Evolutionary conservation across 2,329 filamentous ascomycete species (phyloP), one percentile per base, ranked within the genome.

Genomic region (Setomelanomma holmii): DNA sequence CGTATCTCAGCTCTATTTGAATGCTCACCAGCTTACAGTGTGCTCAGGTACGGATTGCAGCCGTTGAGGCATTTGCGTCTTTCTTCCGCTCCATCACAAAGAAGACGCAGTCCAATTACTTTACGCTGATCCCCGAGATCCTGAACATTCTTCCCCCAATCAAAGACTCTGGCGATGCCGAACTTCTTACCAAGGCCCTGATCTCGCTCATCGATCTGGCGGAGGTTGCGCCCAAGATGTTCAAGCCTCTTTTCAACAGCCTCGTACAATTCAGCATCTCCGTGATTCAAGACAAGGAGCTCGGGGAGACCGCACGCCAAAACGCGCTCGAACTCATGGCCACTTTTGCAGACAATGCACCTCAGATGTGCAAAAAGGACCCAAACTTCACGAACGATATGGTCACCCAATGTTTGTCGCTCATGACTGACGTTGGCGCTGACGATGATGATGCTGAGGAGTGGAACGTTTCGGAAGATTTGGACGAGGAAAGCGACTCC

Each of bases 251-350:
- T n/a, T 99, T 99, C 79, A 89, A 89, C 70, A 93, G 91, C 68
- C 83, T 99, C 4, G 93, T 98, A 45, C 88, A 90, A 64, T 97
- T 99, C 77, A 93, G 89, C 73, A 87, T 98, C 54, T 91, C 90
- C 5, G 92, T 98, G 51, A 90, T 99, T 63, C 90, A 96, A 67
- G 93, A 99, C 74, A 98, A 98, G 79, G 93, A 98, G 56, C 84
- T 99, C 19, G 89, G 88, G 56, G 93, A 96, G 69, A 85, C 93
- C 62, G 90, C 91, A 56, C 87, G 95, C 54, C 95, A 99, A 75
- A 98, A 98, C 71, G 92, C 93, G 0, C 82, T 99, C 36, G 95
- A 99, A 75, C 84, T 99, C 49, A 96, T 99, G 91, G 93, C 93
- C 21, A 99, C 95, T 0, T 99, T 99, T 74, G 93, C 93, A 61